phyloP scores from a whole-genome alignment of 2,329 filamentous ascomycete genomes.

The Trichoderma citrinoviride region DNA sequence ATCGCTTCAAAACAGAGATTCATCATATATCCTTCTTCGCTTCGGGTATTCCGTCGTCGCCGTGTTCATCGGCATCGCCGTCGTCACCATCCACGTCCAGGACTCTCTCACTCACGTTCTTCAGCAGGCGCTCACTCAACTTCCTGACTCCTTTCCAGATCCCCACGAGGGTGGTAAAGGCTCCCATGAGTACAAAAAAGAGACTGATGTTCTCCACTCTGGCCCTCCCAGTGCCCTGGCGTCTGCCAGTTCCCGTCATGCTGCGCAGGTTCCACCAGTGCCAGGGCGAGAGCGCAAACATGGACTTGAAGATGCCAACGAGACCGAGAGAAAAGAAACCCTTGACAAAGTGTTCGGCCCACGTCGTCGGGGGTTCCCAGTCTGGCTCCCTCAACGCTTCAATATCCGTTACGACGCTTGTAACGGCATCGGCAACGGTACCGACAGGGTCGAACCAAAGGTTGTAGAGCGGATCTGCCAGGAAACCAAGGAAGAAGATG shows the following conservation, averaged over 20 bases:
- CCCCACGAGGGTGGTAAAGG: slow-evolving; percentile 76
- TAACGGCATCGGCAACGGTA: slow-evolving; percentile 54
- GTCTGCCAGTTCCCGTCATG: slow-evolving; percentile 49
- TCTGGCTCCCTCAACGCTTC: slow-evolving; percentile 37
- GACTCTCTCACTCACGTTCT: slow-evolving; percentile 74
- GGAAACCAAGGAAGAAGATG: slow-evolving; percentile 81
- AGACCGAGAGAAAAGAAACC: slow-evolving; percentile 87
- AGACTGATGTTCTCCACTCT: slow-evolving; percentile 76
- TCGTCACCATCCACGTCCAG: slow-evolving; percentile 71
- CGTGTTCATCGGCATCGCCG: slow-evolving; percentile 46
- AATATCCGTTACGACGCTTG: slow-evolving; percentile 43
- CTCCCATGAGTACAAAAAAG: slow-evolving; percentile 74
- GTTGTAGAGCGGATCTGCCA: slow-evolving; percentile 90
- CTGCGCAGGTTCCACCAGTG: slow-evolving; percentile 73
- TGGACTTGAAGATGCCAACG: slow-evolving; percentile 77
- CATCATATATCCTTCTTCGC: slow-evolving; percentile 36
- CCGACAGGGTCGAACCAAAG: slow-evolving; percentile 78
- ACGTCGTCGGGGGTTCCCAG: slow-evolving; percentile 57
- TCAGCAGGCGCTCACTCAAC: slow-evolving; percentile 69
- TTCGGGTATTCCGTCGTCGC: slow-evolving; percentile 32
- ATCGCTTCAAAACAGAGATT: background rate
- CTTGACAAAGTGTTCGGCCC: slow-evolving; percentile 83
- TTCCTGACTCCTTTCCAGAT: slow-evolving; percentile 79
- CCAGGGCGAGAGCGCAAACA: slow-evolving; percentile 71
- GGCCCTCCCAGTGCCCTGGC: slow-evolving; percentile 68